Percentiles rank a stretch among this genome's conserved stretches.
phyloP scores from a whole-genome alignment of 768 basidiomycete species.

The Pulveroboletus sp. region DNA sequence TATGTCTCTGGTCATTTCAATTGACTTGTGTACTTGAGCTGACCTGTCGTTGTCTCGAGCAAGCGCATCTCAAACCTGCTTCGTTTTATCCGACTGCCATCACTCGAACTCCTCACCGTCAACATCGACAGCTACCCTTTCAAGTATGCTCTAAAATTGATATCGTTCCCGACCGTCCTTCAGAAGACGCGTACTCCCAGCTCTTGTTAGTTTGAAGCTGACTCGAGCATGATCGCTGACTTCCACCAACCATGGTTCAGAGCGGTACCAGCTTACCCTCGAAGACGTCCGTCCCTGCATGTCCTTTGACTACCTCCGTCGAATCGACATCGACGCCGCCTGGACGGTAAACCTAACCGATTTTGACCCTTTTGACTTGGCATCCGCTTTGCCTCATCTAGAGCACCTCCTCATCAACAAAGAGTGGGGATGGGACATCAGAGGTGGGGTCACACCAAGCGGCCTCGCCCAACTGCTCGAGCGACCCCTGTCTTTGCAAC shows the following conservation, averaged over 20 bases:
- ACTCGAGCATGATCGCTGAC: constrained; percentile 6
- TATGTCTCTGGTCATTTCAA: background rate
- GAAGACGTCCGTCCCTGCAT: constrained; percentile 18
- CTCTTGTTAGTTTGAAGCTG: constrained; percentile 7
- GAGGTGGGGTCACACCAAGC: constrained; percentile 14
- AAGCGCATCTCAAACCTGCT: constrained; percentile 24
- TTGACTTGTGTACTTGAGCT: background rate
- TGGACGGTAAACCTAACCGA: constrained; percentile 12
- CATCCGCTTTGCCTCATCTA: constrained; percentile 17
- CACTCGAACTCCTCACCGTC: constrained; percentile 7
- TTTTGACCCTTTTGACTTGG: constrained; percentile 11
- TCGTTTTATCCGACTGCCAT: constrained; percentile 1
- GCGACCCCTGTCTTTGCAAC: background rate
- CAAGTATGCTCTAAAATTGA: constrained; percentile 3
- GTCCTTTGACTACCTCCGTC: constrained; percentile 10
- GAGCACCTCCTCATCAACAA: constrained; percentile 16
- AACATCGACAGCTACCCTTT: constrained; percentile 9
- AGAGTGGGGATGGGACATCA: constrained; percentile 18
- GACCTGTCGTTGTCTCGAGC: background rate
- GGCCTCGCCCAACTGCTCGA: constrained; percentile 17
- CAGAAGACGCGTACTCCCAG: constrained; percentile 4
- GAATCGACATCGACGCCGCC: constrained; percentile 9
- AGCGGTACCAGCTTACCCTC: constrained; percentile 11
- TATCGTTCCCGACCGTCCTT: constrained; percentile 4
- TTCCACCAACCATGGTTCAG: background rate